These are phyloP conservation scores for Teratosphaeria gauchensis DNA, from an alignment of 2,329 filamentous ascomycete genomes.

Conservation along the genomic window DNA sequence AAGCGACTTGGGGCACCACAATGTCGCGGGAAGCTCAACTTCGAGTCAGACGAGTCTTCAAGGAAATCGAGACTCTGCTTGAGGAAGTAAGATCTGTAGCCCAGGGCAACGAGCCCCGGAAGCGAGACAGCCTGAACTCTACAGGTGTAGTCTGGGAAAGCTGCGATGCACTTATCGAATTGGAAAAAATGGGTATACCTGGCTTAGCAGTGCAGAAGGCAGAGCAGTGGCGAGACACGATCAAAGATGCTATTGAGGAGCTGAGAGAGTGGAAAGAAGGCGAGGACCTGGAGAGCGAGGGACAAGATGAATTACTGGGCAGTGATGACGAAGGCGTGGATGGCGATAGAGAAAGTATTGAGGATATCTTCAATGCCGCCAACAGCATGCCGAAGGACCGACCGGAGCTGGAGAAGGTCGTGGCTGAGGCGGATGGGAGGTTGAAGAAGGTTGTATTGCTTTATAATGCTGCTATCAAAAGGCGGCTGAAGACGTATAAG, in stretches of 20 bases:
- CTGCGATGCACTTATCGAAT: constrained; percentile 61
- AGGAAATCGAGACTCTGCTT: constrained; percentile 54
- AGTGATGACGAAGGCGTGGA: constrained; percentile 31
- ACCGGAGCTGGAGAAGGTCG: constrained; percentile 54
- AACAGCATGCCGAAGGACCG: constrained; percentile 55
- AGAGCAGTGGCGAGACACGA: constrained; percentile 61
- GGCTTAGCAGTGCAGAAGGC: constrained; percentile 63
- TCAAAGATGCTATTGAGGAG: constrained; percentile 77
- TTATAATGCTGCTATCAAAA: constrained; percentile 60
- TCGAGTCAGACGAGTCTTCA: constrained; percentile 50
- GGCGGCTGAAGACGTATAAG: constrained; percentile 47
- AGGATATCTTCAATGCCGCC: constrained; percentile 57
- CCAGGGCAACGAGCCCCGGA: constrained; percentile 27
- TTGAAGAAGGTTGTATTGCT: constrained; percentile 59
- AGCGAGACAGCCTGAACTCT: constrained; percentile 44
- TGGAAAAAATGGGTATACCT: constrained; percentile 58
- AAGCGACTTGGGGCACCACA: constrained; percentile 47
- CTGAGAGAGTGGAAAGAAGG: constrained; percentile 75
- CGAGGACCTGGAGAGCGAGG: constrained; percentile 40
- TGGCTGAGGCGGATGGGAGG: constrained; percentile 55
- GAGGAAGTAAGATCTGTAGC: constrained; percentile 47
- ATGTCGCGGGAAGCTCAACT: constrained; percentile 56
- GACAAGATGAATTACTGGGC: constrained; percentile 26
- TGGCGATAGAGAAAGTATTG: constrained; percentile 40
- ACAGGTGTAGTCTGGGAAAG: constrained; percentile 77